Evolutionary conservation across 2,329 filamentous ascomycete genomes (phyloP).

Genomic region (Ilyonectria sp.): DNA sequence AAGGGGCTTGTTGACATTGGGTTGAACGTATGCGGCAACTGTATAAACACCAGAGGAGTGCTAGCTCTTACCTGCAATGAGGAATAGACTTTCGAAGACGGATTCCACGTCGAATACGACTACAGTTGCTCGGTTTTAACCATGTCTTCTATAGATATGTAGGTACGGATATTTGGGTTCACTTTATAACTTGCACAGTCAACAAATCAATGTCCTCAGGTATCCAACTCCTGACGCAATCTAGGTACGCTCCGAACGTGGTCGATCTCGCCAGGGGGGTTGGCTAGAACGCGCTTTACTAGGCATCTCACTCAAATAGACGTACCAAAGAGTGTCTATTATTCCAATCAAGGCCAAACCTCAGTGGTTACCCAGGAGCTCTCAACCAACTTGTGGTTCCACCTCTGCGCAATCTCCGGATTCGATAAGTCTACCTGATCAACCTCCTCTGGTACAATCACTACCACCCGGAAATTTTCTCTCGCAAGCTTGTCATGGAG

Average conservation of each 20-base stretch:
- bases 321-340: neutral
- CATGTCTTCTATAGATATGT: constrained; percentile 66
- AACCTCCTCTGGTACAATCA: constrained; percentile 84
- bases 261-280: neutral
- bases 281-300: neutral
- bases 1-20: constrained; percentile 75
- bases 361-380: constrained; percentile 77
- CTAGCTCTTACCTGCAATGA: constrained; percentile 92
- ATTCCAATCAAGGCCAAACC: constrained; percentile 72
- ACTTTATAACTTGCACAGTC: no score
- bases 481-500: constrained; percentile 80
- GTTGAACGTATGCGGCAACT: constrained; percentile 93
- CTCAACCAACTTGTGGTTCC: constrained; percentile 75
- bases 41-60: constrained; percentile 95
- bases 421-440: constrained; percentile 82
- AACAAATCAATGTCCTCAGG: no score
- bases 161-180: no score
- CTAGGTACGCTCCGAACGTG: neutral
- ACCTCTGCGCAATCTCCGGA: constrained; percentile 73
- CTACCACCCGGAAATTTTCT: constrained; percentile 85
- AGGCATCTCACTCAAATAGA: neutral
- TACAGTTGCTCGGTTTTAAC: constrained; percentile 98
- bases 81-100: constrained; percentile 77
- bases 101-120: constrained; percentile 77
- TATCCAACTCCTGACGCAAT: no score